These are phyloP conservation scores for Suillus discolor DNA, from an alignment of 768 basidiomycete genomes.

Conservation along the genomic window DNA sequence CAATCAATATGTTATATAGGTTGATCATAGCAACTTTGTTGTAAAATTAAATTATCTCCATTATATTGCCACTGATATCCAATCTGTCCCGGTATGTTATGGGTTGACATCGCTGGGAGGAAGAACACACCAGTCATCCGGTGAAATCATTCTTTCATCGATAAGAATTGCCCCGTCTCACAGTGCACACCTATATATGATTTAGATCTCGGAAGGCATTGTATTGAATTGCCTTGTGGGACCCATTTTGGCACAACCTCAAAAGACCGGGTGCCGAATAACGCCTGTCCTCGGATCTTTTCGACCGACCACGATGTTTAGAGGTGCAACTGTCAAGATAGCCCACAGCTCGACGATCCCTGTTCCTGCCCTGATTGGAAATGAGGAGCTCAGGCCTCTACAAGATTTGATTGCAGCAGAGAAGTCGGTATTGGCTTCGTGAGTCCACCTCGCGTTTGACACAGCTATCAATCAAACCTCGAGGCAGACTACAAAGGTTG, in stretches of 20 bases:
- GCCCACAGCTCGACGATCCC: constrained; percentile 89
- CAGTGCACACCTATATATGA: too few relatives aligned
- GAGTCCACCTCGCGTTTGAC: constrained; percentile 26
- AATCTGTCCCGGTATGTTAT: too few relatives aligned
- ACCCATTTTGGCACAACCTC: not conserved
- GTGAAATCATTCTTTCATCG: not conserved
- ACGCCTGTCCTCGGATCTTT: not conserved
- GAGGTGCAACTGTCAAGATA: constrained; percentile 74
- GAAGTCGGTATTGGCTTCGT: constrained; percentile 80
- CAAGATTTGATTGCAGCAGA: constrained; percentile 91
- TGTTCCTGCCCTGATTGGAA: constrained; percentile 51
- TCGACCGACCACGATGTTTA: constrained; percentile 58
- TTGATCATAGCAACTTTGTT: not conserved
- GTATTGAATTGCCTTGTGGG: too few relatives aligned
- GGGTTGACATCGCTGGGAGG: not conserved
- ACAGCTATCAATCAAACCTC: not conserved
- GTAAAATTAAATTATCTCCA: too few relatives aligned
- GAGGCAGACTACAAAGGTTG: constrained; percentile 60
- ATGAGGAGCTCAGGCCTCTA: constrained; percentile 77
- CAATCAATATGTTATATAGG: not conserved
- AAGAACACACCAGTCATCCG: not conserved
- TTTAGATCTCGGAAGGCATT: too few relatives aligned
- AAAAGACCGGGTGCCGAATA: not conserved
- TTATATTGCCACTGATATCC: too few relatives aligned
- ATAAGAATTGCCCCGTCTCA: not conserved